Evolutionary conservation across 345 rosid genomes (phyloP), one percentile per base, ranked within the genome.

Genomic region (Linum trigynum): DNA sequence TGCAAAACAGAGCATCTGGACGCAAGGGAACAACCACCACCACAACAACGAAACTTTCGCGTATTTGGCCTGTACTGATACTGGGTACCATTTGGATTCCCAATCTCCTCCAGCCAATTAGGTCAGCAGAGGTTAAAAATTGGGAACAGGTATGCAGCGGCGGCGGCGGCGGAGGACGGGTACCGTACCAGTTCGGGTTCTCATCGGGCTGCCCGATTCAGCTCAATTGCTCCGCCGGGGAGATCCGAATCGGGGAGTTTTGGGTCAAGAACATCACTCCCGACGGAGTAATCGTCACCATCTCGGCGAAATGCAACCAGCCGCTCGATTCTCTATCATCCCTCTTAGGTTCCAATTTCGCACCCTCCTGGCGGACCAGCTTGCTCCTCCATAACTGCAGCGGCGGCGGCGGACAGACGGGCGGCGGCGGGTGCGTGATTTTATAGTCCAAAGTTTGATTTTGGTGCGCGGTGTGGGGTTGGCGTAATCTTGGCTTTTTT

Each of bases 111-210:
- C 55, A 56, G 41, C 8, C 10, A 59, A 39, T 74, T 4, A 38
- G 12, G 45, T 4, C 53, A 10, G 61, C 61, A 5, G 10, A 57
- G 6, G 3, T 37, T 2, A 17, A 35, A 9, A 0, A 0, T 4
- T 84, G 92, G 79, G 0, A 0, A 0, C 60, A 65, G 17, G 48
- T 64, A 0, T 92, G 99, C 67, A 85, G 79, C 38, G 32, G 9
- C 0, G 75, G 72, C 11, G 63, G 77, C 36, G 68, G 59, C 8
- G 38, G 68, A 1, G 67, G 36, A 14, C 1, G 7, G 8, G 69
- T 87, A 8, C 71, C 76, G 36, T 86, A 82, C 65, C 99, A 97
- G 0, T 94, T 90, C 66, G 96, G 97, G n/a, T 90, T 88, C 77
- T 76, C 95, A 1, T 0, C 32, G 9, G 77, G 61, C 5, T 90